phyloP scores from a whole-genome alignment of 495 filamentous ascomycete genomes.

The Parachaetomium inaequale region DNA sequence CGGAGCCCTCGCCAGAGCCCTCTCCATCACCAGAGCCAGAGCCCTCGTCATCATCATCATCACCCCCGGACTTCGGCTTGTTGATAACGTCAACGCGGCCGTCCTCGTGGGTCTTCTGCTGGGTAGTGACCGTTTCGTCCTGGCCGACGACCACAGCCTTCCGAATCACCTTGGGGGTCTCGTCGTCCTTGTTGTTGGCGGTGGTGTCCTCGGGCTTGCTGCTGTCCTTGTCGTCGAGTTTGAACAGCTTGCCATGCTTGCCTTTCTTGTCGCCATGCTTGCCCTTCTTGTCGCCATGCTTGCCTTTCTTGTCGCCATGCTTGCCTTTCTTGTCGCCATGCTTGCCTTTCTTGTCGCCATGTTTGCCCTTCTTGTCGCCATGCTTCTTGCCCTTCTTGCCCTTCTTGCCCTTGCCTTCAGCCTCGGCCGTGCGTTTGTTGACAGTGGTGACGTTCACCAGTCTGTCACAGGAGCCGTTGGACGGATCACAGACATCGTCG shows the following conservation, averaged over 20 bases:
- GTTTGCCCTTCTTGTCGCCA: conserved; percentile 9
- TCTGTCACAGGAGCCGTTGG: background rate
- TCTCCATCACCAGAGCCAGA: too few species aligned
- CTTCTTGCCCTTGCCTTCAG: conserved; percentile 3
- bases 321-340: conserved; percentile 4
- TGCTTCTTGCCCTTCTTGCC: background rate
- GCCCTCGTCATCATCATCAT: too few species aligned
- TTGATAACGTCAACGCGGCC: background rate
- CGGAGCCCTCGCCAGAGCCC: background rate
- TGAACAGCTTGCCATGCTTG: background rate
- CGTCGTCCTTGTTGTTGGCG: conserved; percentile 3
- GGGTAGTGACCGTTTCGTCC: background rate
- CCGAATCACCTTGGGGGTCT: background rate
- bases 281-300: background rate
- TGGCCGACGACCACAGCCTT: background rate
- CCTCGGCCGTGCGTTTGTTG: background rate
- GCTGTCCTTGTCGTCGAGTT: background rate
- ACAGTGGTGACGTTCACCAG: background rate
- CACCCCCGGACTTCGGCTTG: background rate
- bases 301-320: conserved; percentile 1
- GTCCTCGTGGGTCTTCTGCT: background rate
- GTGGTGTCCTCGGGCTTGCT: conserved; percentile 4
- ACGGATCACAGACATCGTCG: background rate
- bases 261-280: conserved; percentile 2
- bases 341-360: conserved; percentile 1